Conservation (phyloP, 345 rosid genomes). For the Passiflora organensis region DNA sequence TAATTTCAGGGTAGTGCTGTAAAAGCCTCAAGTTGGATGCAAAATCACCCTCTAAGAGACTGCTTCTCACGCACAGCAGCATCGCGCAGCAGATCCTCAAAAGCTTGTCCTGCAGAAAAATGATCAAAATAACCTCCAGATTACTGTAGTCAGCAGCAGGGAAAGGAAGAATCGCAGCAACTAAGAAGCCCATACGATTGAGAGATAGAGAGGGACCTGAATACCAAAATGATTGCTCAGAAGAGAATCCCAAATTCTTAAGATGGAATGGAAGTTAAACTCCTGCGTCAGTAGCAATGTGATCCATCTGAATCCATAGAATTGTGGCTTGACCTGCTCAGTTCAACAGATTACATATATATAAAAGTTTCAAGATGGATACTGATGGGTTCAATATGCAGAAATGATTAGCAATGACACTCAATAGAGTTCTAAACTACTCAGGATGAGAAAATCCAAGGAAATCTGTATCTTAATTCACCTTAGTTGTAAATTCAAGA, state of each 20-base stretch:
- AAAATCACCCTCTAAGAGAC: conserved; percentile 54
- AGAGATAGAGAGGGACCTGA: conserved; percentile 35
- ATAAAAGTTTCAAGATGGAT: conserved; percentile 3
- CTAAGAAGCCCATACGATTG: not conserved
- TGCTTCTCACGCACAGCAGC: conserved; percentile 51
- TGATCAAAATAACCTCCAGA: not conserved
- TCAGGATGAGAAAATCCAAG: not conserved
- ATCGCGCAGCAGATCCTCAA: conserved; percentile 63
- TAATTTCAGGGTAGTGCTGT: conserved; percentile 55
- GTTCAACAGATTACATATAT: not conserved
- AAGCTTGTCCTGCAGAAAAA: conserved; percentile 64
- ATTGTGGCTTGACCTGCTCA: conserved; percentile 65
- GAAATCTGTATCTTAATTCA: conserved; percentile 6
- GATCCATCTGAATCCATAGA: conserved; percentile 67
- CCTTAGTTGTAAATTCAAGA: conserved; percentile 55
- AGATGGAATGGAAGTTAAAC: conserved; percentile 51
- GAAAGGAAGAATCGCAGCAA: no score
- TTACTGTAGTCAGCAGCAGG: not conserved
- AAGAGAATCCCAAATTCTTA: conserved; percentile 76
- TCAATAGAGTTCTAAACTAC: not conserved
- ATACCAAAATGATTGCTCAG: conserved; percentile 56
- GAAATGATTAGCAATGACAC: not conserved
- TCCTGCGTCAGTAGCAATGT: conserved; percentile 71
- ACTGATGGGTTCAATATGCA: not conserved
- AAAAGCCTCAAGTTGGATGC: conserved; percentile 54